Percentiles rank a stretch among this genome's conserved stretches.
Evolutionary conservation across 1,284 basidiomycete genomes (phyloP).

Genomic region (Athelia psychrophila): DNA sequence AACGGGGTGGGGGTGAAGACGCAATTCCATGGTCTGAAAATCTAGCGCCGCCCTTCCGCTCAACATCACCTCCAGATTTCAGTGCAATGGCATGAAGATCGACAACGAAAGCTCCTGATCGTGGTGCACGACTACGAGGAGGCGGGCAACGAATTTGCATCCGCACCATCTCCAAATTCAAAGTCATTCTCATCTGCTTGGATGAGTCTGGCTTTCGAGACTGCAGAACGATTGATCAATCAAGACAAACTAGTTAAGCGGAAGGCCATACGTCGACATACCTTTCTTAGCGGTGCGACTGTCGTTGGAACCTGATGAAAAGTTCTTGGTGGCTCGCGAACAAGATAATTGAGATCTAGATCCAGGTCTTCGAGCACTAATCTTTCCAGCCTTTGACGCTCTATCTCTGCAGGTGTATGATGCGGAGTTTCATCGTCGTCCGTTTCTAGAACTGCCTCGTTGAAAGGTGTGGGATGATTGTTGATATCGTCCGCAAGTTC

Average conservation of each 20-base stretch:
- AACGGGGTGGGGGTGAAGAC: neutral
- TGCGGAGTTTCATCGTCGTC: constrained; percentile 22
- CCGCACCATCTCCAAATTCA: constrained; percentile 54
- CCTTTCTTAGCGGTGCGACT: neutral
- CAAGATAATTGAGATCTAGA: constrained; percentile 46
- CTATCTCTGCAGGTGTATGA: constrained; percentile 20
- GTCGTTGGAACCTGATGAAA: too few species aligned
- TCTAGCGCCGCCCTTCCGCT: constrained; percentile 28
- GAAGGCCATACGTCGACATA: neutral
- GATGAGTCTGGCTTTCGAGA: neutral
- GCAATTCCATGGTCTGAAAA: constrained; percentile 32
- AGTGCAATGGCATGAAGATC: constrained; percentile 58
- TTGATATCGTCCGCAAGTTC: constrained; percentile 17
- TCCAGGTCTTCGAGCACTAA: constrained; percentile 55
- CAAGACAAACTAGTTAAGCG: neutral
- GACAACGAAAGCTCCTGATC: constrained; percentile 68
- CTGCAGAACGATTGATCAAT: neutral
- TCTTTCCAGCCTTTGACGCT: constrained; percentile 42
- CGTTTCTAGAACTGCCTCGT: constrained; percentile 10
- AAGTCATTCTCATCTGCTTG: constrained; percentile 18
- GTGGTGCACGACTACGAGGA: constrained; percentile 32
- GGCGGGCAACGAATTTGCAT: constrained; percentile 58
- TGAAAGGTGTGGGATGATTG: neutral
- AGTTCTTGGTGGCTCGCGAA: too few species aligned
- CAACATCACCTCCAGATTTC: constrained; percentile 26